A percentile compares a stretch with the other conserved stretches of the same genome.
Evolutionary conservation across 2,329 filamentous ascomycete species (phyloP).

Genomic region (Ceratocystis cacaofunesta): DNA sequence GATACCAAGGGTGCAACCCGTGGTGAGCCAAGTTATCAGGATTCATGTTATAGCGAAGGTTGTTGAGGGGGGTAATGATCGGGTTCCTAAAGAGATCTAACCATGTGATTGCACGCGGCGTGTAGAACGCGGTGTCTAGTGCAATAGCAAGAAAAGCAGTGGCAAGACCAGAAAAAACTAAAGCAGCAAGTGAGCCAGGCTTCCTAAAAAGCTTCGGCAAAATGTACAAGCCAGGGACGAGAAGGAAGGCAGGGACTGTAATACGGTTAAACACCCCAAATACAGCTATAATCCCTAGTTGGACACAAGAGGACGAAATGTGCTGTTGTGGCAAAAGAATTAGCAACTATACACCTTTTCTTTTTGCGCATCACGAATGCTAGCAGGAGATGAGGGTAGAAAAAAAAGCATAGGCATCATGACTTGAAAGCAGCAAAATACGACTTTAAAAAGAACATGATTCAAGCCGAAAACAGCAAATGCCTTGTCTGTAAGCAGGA

Average conservation of each 20-base stretch:
- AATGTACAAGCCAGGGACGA: slow-evolving; percentile 69
- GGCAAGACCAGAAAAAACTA: slow-evolving; percentile 48
- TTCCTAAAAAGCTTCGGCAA: slow-evolving; percentile 73
- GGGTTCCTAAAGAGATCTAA: slow-evolving; percentile 47
- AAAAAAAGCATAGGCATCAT: neutral
- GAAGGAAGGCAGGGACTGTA: slow-evolving; percentile 84
- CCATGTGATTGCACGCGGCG: slow-evolving; percentile 47
- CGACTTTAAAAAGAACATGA: neutral
- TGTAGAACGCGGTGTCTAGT: slow-evolving; percentile 77
- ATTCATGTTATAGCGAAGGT: slow-evolving; percentile 58
- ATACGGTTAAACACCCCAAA: slow-evolving; percentile 93
- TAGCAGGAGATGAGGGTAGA: neutral
- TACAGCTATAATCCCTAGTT: slow-evolving; percentile 67
- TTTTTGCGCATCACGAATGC: neutral
- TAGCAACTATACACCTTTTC: slow-evolving; percentile 14
- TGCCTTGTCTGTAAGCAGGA: neutral
- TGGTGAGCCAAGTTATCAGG: slow-evolving; percentile 58
- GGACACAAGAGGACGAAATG: slow-evolving; percentile 59
- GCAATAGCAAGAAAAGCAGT: slow-evolving; percentile 61
- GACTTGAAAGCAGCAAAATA: neutral
- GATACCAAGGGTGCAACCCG: slow-evolving; percentile 65
- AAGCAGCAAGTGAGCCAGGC: slow-evolving; percentile 48
- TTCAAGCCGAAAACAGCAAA: neutral
- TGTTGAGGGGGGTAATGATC: slow-evolving; percentile 63
- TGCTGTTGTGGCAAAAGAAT: slow-evolving; percentile 40